A percentile compares a stretch with the other conserved stretches of the same genome.
phyloP scores from a whole-genome alignment of 495 filamentous ascomycete species.

The Hyaloscypha bicolor region DNA sequence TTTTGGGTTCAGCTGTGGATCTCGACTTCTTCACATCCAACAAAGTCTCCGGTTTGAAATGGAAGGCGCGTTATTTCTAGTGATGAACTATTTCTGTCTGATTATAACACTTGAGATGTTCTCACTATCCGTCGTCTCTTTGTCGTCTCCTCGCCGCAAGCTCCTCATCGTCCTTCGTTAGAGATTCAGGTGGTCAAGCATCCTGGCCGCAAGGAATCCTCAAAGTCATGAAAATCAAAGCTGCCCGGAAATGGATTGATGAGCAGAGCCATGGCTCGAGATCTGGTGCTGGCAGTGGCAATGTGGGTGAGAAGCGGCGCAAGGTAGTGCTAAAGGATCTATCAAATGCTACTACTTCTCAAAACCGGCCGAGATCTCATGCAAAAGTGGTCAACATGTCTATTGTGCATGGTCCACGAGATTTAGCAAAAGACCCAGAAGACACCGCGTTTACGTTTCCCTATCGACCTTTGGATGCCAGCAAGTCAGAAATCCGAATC shows the following conservation, averaged over 20 bases:
- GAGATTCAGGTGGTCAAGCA: no score
- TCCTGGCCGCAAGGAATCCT: no score
- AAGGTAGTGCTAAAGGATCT: background rate
- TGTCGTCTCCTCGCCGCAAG: no score
- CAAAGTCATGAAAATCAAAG: background rate
- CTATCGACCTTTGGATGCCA: background rate
- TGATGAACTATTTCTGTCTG: no score
- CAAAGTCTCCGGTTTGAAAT: no score
- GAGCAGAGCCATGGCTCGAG: background rate
- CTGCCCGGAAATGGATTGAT: background rate
- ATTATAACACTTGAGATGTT: no score
- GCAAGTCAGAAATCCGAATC: constrained; percentile 7
- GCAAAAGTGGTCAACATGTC: constrained; percentile 11
- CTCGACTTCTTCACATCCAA: background rate
- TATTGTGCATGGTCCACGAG: constrained; percentile 3
- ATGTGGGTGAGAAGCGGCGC: background rate
- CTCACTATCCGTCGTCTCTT: no score
- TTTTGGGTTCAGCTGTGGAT: background rate
- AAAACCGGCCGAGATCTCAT: background rate
- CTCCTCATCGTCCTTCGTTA: no score
- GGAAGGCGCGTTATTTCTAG: no score
- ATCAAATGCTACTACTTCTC: background rate
- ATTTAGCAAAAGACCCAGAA: background rate
- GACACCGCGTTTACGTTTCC: background rate
- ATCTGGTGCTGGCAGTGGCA: background rate